A percentile compares a stretch with the other conserved stretches of the same genome.
These are phyloP conservation scores for Zymoseptoria crescenta DNA, from an alignment of 2,329 filamentous ascomycete genomes.

Conservation along the genomic window DNA sequence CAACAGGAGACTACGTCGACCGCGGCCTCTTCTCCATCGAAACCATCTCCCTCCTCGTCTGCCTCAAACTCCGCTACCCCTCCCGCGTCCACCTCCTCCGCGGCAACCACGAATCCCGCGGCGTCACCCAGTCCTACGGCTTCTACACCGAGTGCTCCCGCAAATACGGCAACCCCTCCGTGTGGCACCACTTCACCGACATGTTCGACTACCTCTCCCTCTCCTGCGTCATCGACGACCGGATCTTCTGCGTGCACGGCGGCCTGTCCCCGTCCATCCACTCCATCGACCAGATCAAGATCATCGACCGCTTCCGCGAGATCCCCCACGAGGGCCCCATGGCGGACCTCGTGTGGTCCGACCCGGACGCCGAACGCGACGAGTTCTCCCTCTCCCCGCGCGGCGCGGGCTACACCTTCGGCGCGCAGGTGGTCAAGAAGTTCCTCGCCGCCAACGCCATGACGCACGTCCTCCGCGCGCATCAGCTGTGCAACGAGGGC, in stretches of 20 bases:
- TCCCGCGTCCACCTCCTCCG: slow-evolving; percentile 92
- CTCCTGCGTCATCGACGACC: slow-evolving; percentile 95
- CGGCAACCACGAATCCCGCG: slow-evolving; percentile 94
- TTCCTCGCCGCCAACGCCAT: slow-evolving; percentile 96
- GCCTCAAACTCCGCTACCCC: slow-evolving; percentile 93
- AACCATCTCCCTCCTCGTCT: slow-evolving; percentile 95
- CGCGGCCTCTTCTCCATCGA: slow-evolving; percentile 98
- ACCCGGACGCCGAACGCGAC: slow-evolving; percentile 93
- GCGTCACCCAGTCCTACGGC: slow-evolving; percentile 96
- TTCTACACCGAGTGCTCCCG: slow-evolving; percentile 98
- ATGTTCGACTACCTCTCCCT: slow-evolving; percentile 99
- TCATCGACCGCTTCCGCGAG: slow-evolving; percentile 96
- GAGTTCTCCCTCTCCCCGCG: slow-evolving; percentile 92
- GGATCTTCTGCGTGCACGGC: slow-evolving; percentile 98
- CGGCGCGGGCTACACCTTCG: slow-evolving; percentile 94
- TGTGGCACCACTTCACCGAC: slow-evolving; percentile 99
- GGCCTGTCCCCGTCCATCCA: slow-evolving; percentile 69
- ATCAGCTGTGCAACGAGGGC: slow-evolving; percentile 96
- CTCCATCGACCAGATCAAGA: slow-evolving; percentile 98
- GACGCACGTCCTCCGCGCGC: slow-evolving; percentile 95
- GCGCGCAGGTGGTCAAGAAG: slow-evolving; percentile 95
- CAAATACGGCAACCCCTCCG: slow-evolving; percentile 97
- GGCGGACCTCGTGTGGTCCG: slow-evolving; percentile 98
- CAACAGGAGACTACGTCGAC: slow-evolving; percentile 64
- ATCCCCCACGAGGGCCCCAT: slow-evolving; percentile 98